These are phyloP conservation scores for Paramecium pentaurelia DNA, from an alignment of 73 alveolate species.

Conservation along the genomic window DNA sequence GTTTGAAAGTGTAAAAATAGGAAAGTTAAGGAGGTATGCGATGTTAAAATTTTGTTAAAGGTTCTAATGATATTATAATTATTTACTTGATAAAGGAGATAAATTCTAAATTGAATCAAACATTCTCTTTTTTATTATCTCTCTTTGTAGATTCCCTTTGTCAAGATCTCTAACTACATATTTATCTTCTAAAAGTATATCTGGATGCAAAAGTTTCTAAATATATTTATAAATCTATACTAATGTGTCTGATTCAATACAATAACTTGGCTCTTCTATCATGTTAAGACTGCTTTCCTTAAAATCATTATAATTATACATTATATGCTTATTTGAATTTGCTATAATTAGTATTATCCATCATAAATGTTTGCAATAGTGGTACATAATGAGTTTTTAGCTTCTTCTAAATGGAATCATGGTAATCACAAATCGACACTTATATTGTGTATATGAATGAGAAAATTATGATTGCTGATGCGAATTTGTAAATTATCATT, in stretches of 20 bases:
- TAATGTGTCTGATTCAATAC: slow-evolving; percentile 17
- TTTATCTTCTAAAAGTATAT: neutral
- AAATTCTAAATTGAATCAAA: slow-evolving; percentile 12
- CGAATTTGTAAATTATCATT: neutral
- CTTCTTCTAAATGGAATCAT: neutral
- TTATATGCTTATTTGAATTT: slow-evolving; percentile 20
- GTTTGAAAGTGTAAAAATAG: neutral
- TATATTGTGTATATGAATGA: neutral
- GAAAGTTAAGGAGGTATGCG: neutral
- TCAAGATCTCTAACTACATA: slow-evolving; percentile 27
- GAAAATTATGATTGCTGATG: neutral
- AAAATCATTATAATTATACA: neutral
- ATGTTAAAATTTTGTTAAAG: neutral
- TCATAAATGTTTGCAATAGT: neutral
- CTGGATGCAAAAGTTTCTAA: slow-evolving; percentile 37
- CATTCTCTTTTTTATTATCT: neutral
- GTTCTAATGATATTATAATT: neutral
- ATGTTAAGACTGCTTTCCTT: slow-evolving; percentile 5
- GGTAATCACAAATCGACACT: neutral
- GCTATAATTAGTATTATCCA: neutral
- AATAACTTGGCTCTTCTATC: slow-evolving; percentile 36
- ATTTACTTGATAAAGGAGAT: neutral
- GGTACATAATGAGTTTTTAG: slow-evolving; percentile 3
- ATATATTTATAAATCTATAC: neutral
- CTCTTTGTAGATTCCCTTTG: neutral